These are phyloP conservation scores for Tylopilus felleus DNA, from an alignment of 768 basidiomycete genomes.

Conservation along the genomic window DNA sequence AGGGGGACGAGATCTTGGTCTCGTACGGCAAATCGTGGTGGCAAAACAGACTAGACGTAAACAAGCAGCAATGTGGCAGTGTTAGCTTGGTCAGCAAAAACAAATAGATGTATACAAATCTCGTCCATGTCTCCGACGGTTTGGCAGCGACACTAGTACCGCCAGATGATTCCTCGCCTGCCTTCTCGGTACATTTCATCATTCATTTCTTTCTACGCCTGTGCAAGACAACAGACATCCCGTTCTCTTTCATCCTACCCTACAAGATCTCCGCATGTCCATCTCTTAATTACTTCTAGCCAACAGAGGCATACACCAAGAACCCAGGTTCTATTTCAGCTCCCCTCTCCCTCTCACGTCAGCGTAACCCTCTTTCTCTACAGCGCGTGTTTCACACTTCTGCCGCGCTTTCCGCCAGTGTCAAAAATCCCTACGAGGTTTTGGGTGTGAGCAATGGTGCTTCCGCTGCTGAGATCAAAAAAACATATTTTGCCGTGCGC, in stretches of 20 bases:
- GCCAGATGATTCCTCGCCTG: constrained; percentile 50
- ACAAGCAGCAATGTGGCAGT: background rate
- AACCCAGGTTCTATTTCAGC: constrained; percentile 40
- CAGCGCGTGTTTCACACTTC: constrained; percentile 81
- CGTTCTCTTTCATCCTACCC: constrained; percentile 38
- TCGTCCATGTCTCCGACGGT: background rate
- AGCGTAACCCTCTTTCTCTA: constrained; percentile 18
- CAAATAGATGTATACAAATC: constrained; percentile 18
- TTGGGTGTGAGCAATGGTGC: constrained; percentile 87
- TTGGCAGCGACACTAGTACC: background rate
- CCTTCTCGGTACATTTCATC: constrained; percentile 45
- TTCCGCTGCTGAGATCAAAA: constrained; percentile 88
- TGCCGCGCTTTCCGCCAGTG: constrained; percentile 41
- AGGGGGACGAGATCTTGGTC: constrained; percentile 82
- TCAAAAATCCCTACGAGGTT: constrained; percentile 89
- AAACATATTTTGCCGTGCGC: constrained; percentile 90
- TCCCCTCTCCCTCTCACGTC: constrained; percentile 4
- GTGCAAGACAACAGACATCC: constrained; percentile 39
- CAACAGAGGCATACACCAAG: constrained; percentile 18
- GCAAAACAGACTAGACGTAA: constrained; percentile 34
- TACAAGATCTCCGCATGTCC: constrained; percentile 35
- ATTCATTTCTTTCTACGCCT: constrained; percentile 57
- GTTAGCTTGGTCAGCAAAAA: constrained; percentile 20
- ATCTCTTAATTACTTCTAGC: constrained; percentile 10
- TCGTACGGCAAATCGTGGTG: constrained; percentile 90